Percentiles rank a stretch among this genome's conserved stretches.
These are phyloP conservation scores for Schizophyllum amplum DNA, from an alignment of 1,284 basidiomycete species.

Conservation along the genomic window DNA sequence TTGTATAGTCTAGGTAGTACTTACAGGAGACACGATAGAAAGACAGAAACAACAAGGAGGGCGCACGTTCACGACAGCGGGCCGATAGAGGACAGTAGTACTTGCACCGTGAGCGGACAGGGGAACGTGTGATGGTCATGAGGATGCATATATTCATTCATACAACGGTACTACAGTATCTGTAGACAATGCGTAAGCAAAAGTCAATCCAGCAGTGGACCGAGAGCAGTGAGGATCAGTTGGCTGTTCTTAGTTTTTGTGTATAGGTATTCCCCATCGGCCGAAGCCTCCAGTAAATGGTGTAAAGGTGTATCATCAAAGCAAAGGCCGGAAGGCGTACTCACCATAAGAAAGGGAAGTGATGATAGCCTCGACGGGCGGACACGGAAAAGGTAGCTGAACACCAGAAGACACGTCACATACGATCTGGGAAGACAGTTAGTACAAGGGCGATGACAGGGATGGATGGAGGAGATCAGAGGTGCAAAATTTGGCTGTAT, in stretches of 20 bases:
- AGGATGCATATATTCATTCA: too few species aligned
- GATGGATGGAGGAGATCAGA: slow-evolving; percentile 17
- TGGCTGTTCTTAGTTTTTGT: slow-evolving; percentile 20
- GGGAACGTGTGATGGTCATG: too few species aligned
- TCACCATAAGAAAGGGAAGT: background rate
- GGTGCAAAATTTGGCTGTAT: slow-evolving; percentile 26
- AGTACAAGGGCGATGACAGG: slow-evolving; percentile 2
- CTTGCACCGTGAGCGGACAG: too few species aligned
- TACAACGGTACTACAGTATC: background rate
- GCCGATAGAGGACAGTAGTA: too few species aligned
- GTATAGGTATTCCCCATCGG: slow-evolving; percentile 11
- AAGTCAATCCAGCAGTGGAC: background rate
- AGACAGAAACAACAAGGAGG: too few species aligned
- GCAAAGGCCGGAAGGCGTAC: slow-evolving; percentile 3
- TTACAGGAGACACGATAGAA: too few species aligned
- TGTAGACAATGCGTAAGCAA: background rate
- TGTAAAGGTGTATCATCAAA: slow-evolving; percentile 13
- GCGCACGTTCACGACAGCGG: too few species aligned
- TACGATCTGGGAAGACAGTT: background rate
- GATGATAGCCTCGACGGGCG: too few species aligned
- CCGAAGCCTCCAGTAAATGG: slow-evolving; percentile 9
- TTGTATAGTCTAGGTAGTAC: too few species aligned
- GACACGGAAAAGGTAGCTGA: too few species aligned
- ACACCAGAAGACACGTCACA: too few species aligned
- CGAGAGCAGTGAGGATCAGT: slow-evolving; percentile 11